Conservation (phyloP, 148 eudicot species). For the Rheum nobile region DNA sequence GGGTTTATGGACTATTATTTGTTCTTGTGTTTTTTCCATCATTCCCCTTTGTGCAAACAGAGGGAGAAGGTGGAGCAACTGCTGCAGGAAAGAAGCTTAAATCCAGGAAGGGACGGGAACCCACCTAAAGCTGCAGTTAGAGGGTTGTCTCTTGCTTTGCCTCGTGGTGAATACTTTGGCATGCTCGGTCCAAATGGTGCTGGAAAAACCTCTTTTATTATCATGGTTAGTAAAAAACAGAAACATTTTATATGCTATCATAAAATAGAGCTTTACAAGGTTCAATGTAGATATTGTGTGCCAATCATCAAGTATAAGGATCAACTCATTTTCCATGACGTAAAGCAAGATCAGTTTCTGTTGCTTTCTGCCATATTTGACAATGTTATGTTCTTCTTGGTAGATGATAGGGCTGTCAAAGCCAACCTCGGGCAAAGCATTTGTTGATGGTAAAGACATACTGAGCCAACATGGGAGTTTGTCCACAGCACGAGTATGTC, state of each 20-base stretch:
- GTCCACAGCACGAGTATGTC: conserved; percentile 93
- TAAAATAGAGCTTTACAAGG: not conserved
- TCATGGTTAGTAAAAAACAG: conserved; percentile 49
- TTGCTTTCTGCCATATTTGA: not conserved
- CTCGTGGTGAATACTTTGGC: conserved; percentile 92
- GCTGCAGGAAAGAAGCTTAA: conserved; percentile 38
- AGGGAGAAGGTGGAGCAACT: conserved; percentile 69
- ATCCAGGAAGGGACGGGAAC: conserved; percentile 82
- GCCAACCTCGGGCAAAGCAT: conserved; percentile 80
- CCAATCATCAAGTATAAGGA: no score
- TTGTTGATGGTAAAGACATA: conserved; percentile 69
- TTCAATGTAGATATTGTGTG: no score
- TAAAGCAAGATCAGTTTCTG: not conserved
- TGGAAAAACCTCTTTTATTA: conserved; percentile 87
- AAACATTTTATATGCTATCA: not conserved
- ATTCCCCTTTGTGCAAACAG: conserved; percentile 22
- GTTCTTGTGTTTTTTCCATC: not conserved
- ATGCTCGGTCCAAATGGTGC: conserved; percentile 99
- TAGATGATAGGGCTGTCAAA: conserved; percentile 93
- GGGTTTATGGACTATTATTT: not conserved
- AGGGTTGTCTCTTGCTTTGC: conserved; percentile 79
- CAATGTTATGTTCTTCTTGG: not conserved
- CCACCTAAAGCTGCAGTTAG: conserved; percentile 80
- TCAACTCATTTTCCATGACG: no score
- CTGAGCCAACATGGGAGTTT: conserved; percentile 80